Base-by-base conservation (phyloP, 768 basidiomycete genomes). In the Boletellus sp. region DNA sequence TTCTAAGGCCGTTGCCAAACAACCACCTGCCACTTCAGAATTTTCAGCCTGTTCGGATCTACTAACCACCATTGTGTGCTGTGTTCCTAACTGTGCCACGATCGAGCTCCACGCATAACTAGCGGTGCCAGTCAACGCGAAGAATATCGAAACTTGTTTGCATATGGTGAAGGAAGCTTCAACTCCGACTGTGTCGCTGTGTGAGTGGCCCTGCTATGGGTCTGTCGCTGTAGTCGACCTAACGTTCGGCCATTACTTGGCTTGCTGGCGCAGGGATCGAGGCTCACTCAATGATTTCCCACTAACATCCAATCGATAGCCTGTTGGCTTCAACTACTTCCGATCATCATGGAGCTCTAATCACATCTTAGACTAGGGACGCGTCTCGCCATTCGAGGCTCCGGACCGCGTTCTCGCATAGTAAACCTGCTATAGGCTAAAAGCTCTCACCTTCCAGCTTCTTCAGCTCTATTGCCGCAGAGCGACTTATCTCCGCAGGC, bases 1-100 rank as follows among this genome's bases (percentile, higher is more conserved):
- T 66, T 60, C 51, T 15, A 51, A 67, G 42, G 64, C 51, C 15
- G n/a, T 59, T 55, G 67, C 56, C 56, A 66, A 66, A 66, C 44
- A 66, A 50, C 28, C 38, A 24, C 47, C 34, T 49, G 44, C 52
- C 47, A n/a, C n/a, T n/a, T n/a, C n/a, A n/a, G n/a, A n/a, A 35
- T 9, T 40, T 56, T 35, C 26, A 22, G 41, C 11, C 11, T 23
- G 13, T 40, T 9, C 19, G 38, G 23, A 11, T 22, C 15, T 16
- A 24, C 28, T 13, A 20, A 39, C 15, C 22, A 24, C 2, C 15
- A 24, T n/a, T n/a, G n/a, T n/a, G n/a, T n/a, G n/a, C n/a, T n/a
- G 22, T 23, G 7, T 13, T 3, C 22, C 6, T 15, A 22, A 22
- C 4, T 1, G 6, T 23, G 6, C 15, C 19, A 3, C 6, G 15